Conservation (phyloP, 768 basidiomycete genomes). For the Leccinum subgranulosum region DNA sequence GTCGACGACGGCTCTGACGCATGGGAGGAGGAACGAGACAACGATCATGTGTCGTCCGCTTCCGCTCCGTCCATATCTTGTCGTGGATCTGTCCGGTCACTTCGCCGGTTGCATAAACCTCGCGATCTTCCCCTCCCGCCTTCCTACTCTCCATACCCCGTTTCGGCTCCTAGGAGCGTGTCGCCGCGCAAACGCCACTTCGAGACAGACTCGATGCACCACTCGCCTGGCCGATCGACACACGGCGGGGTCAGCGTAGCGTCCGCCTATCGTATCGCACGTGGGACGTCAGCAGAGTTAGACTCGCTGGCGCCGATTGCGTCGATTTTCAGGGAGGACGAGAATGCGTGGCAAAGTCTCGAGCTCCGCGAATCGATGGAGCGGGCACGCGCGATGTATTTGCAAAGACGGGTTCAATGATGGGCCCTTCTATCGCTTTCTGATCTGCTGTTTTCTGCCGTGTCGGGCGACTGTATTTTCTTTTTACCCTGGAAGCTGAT, state of each 20-base stretch:
- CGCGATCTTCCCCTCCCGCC: slow-evolving; percentile 26
- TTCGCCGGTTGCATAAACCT: slow-evolving; percentile 21
- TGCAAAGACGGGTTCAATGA: slow-evolving; percentile 20
- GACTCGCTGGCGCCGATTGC: slow-evolving; percentile 21
- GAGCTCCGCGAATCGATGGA: slow-evolving; percentile 68
- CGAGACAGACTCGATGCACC: slow-evolving; percentile 20
- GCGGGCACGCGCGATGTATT: slow-evolving; percentile 41
- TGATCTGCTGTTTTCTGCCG: not conserved
- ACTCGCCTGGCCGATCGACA: slow-evolving; percentile 22
- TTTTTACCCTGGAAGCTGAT: not conserved
- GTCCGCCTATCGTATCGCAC: slow-evolving; percentile 15
- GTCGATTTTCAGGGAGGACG: slow-evolving; percentile 42
- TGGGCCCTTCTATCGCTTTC: not conserved
- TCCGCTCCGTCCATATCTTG: slow-evolving; percentile 23
- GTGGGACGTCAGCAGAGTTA: slow-evolving; percentile 37
- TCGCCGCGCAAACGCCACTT: slow-evolving; percentile 33
- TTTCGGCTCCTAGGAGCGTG: slow-evolving; percentile 26
- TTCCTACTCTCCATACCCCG: slow-evolving; percentile 27
- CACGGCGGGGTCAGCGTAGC: slow-evolving; percentile 9
- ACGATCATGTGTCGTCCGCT: not conserved
- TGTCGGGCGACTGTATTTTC: not conserved
- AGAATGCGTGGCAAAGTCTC: slow-evolving; percentile 54
- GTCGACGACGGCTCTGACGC: slow-evolving; percentile 71
- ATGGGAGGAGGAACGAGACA: slow-evolving; percentile 67
- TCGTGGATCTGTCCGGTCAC: slow-evolving; percentile 26